Percentiles rank a stretch among this genome's conserved stretches.
Conservation (phyloP, 2,329 filamentous ascomycete species). For the Aspergillus brunneoviolaceus region DNA sequence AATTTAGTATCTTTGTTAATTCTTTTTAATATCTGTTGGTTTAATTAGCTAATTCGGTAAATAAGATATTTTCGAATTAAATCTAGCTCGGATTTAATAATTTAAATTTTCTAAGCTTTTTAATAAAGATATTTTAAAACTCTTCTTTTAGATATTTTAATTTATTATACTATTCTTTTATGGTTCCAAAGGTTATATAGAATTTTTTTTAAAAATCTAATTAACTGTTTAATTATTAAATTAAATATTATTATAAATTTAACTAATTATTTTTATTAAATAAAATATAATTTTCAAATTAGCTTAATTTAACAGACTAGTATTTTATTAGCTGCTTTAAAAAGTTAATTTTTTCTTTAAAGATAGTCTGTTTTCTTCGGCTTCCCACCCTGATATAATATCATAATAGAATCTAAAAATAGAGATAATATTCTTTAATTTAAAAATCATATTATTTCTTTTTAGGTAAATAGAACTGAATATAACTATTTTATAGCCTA, state of each 20-base stretch:
- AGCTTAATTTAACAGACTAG: not conserved
- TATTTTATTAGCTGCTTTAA: not conserved
- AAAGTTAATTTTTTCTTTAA: too few species aligned
- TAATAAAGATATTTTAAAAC: too few species aligned
- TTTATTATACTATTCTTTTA: not conserved
- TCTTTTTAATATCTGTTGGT: too few species aligned
- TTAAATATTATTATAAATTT: not conserved
- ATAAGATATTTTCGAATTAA: too few species aligned
- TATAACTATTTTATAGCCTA: not conserved
- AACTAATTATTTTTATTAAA: not conserved
- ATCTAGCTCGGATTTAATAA: too few species aligned
- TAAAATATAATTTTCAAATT: not conserved
- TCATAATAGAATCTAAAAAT: not conserved
- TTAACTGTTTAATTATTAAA: not conserved
- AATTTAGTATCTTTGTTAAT: too few species aligned
- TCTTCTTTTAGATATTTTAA: too few species aligned
- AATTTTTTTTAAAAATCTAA: not conserved
- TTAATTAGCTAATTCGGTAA: too few species aligned
- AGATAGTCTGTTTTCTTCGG: not conserved
- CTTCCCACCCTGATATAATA: not conserved
- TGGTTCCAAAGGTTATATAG: not conserved
- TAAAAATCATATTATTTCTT: not conserved
- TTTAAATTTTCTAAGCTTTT: too few species aligned
- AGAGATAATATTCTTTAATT: not conserved
- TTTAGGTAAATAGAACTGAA: not conserved